Conservation (phyloP, 208 protist species). For the Trypanosoma conorhini region DNA sequence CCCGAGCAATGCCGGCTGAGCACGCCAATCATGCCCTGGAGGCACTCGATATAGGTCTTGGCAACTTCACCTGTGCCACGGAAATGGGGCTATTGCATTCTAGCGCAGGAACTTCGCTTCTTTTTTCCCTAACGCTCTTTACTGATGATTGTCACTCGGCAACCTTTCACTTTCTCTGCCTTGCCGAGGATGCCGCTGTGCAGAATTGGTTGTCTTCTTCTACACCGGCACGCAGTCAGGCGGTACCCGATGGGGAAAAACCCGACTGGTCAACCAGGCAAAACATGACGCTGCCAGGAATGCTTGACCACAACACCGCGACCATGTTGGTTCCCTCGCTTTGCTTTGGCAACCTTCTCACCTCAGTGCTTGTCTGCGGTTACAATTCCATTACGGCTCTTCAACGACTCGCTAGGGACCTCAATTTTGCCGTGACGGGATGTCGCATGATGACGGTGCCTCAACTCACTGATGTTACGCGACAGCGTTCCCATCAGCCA, state of each 20-base stretch:
- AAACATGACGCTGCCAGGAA: constrained; percentile 71
- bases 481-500: constrained; percentile 39
- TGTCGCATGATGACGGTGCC: constrained; percentile 76
- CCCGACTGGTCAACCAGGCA: constrained; percentile 65
- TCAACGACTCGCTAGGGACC: constrained; percentile 58
- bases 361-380: constrained; percentile 77
- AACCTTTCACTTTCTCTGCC: constrained; percentile 76
- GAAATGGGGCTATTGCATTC: constrained; percentile 60
- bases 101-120: constrained; percentile 71
- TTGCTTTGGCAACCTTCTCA: constrained; percentile 83
- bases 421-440: constrained; percentile 66
- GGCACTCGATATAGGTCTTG: constrained; percentile 81
- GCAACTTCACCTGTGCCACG: constrained; percentile 65
- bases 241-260: too few species aligned
- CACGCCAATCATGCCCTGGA: constrained; percentile 77
- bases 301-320: constrained; percentile 76
- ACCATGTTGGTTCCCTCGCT: constrained; percentile 70
- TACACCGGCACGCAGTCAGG: constrained; percentile 14
- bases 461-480: constrained; percentile 46
- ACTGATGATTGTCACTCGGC: constrained; percentile 69
- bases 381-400: constrained; percentile 85
- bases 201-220: constrained; percentile 76
- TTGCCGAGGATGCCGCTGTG: constrained; percentile 69
- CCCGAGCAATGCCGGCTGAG: constrained; percentile 47
- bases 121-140: constrained; percentile 82